Conservation (phyloP, 2,329 filamentous ascomycete species). For the Fusarium multiceps region DNA sequence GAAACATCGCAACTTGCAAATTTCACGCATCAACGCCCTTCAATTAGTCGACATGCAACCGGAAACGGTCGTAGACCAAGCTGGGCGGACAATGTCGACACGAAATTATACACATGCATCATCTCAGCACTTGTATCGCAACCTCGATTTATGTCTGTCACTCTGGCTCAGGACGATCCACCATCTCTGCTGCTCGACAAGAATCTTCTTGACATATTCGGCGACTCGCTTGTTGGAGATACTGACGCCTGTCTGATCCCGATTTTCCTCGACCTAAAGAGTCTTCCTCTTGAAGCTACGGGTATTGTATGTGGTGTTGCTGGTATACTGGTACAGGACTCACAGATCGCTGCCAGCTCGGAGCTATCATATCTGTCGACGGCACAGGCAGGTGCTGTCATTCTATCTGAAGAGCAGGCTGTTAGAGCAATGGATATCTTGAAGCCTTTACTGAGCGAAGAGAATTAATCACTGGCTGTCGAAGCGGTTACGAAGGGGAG, state of each 20-base stretch:
- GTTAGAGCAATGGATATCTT: slow-evolving; percentile 79
- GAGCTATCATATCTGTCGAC: slow-evolving; percentile 94
- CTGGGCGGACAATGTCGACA: slow-evolving; percentile 71
- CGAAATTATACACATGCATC: slow-evolving; percentile 71
- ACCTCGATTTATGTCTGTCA: slow-evolving; percentile 79
- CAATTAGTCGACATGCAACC: slow-evolving; percentile 53
- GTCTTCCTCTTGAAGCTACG: slow-evolving; percentile 85
- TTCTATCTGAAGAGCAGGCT: slow-evolving; percentile 80
- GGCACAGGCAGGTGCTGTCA: slow-evolving; percentile 87
- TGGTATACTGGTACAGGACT: slow-evolving; percentile 80
- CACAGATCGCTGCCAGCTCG: slow-evolving; percentile 66
- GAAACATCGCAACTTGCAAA: slow-evolving; percentile 57
- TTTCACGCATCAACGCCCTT: slow-evolving; percentile 52
- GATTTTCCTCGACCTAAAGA: slow-evolving; percentile 86
- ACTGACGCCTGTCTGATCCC: slow-evolving; percentile 80
- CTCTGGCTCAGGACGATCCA: slow-evolving; percentile 77
- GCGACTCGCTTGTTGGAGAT: slow-evolving; percentile 79
- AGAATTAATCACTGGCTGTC: slow-evolving; percentile 25
- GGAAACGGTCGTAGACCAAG: slow-evolving; percentile 51
- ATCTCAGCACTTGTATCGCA: slow-evolving; percentile 70
- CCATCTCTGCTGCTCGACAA: slow-evolving; percentile 80
- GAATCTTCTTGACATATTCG: slow-evolving; percentile 71
- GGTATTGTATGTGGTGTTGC: slow-evolving; percentile 96
- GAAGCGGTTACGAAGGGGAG: neutral
- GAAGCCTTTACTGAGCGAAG: slow-evolving; percentile 59